Base-by-base conservation (phyloP, 345 rosid species). In the Sapria himalayana region DNA sequence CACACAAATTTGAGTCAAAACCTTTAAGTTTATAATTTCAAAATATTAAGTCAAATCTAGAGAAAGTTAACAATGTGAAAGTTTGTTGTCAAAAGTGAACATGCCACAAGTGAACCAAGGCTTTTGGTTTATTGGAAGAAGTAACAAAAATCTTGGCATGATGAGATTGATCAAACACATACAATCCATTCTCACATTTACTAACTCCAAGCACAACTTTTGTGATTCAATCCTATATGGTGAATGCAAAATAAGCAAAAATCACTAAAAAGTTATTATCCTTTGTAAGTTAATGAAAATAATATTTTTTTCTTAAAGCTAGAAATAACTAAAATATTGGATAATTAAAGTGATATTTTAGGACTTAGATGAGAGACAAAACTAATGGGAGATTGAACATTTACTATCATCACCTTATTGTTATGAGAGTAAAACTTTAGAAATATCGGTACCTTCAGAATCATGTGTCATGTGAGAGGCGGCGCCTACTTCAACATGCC, bases 381-480 rank as follows among this genome's bases (percentile, higher is more conserved):
- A 48, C 37, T 48, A 12, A 25, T 3, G 0, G 40, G 13, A 3
- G 33, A 20, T 3, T 17, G 1, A 3, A 25, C 19, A 16, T 33
- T 51, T 1, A 41, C 42, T 10, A 51, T 34, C 3, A 31, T 29
- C 3, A 50, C 35, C 11, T 15, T 7, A 14, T 22, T 17, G 24
- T 11, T 10, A n/a, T 50, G 19, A 22, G 17, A 4, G 44, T 40
- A 40, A 2, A 4, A n/a, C 2, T n/a, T 16, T 29, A 22, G 18
- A 5, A 12, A 4, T 14, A 21, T 40, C 44, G 8, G 24, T 6
- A 4, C 4, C 15, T 0, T n/a, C 29, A 12, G 31, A 10, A 22
- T 22, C 25, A 40, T 21, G n/a, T 9, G 29, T 40, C 29, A 40
- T 40, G 15, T 21, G 44, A 4, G 18, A 40, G 4, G 44, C 24